Base-by-base conservation (phyloP, 352 stramenopile species). In the Phytophthora pseudosyringae region DNA sequence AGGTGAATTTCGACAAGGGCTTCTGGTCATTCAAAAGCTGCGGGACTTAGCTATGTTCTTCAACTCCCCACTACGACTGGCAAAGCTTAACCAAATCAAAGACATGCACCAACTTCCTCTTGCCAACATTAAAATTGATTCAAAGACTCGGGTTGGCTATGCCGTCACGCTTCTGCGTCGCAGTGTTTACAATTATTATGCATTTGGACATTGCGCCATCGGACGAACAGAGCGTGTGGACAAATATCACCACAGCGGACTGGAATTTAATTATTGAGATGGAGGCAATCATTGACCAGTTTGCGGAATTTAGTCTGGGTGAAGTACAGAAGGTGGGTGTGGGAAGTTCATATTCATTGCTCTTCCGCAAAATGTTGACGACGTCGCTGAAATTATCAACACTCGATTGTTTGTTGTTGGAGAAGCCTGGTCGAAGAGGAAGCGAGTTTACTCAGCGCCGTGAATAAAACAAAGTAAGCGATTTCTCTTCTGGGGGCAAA, bases 291-390 rank as follows among this genome's bases (percentile, higher is more conserved):
- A 58, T 21, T 16, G 9, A 65, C 18, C 47, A 48, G 18, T 16
- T 65, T 10, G 47, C 57, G 3, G 38, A 58, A 12, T 65, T 57
- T 26, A 59, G 57, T 49, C 7, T n/a, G n/a, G 35, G 56, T 9
- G 56, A 64, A 29, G 36, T 64, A 4, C 57, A 64, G 32, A 52
- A 52, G 26, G 25, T 59, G 9, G 40, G 41, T 9, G 26, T 66
- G 8, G 16, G 48, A 0, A 66, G 40, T 11, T 66, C 58, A 1
- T 66, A 59, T n/a, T 18, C 15, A 13, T 28, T 66, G 6, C 16
- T 54, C 9, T 66, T 59, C 12, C 39, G 48, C 13, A 59, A 48
- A 39, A 15, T 50, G 21, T 5, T 59, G 12, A 40, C 13, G 28
- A 1, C 44, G n/a, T 33, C 11, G n/a, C n/a, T n/a, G n/a, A n/a